Base-by-base conservation (phyloP, 495 filamentous ascomycete genomes). In the Aspergillus cristatus region DNA sequence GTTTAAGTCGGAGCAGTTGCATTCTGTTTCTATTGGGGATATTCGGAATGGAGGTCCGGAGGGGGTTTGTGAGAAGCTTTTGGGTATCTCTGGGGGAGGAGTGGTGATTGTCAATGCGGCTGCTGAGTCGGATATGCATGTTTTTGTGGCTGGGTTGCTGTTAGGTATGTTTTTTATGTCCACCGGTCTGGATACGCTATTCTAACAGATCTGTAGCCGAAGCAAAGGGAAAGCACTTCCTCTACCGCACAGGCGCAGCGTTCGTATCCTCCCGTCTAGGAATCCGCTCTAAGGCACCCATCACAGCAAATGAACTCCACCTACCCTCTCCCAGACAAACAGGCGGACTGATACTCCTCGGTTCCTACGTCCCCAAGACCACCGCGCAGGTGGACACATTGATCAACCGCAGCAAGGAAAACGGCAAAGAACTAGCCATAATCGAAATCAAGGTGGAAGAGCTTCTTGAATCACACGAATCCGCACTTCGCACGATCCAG, bases 351-450 rank as follows among this genome's bases (percentile, higher is more conserved):
- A 71, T 75, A 14, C 44, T 75, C 17, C 70, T 70, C 3, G 70
- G 71, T 8, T 71, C 68, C 3, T 75, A 75, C 38, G 70, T 74
- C 0, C 69, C 69, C 11, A 75, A 74, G 34, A 75, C 71, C 0
- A 75, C 71, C 0, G 58, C 63, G 0, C 71, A 75, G 30, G 47
- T 75, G 0, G 55, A 61, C 22, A 43, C 51, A 7, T 46, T 75
- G 7, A 60, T 52, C 1, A 51, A 60, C 11, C 47, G 48, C 3
- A 50, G 62, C 15, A 62, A 60, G 6, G n/a, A 30, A 3, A 46
- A 40, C 1, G 54, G 47, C 1, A n/a, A n/a, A n/a, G 40, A 62
- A 13, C 55, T 75, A 1, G 50, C 53, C 13, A 56, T 70, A n/a
- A 61, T 75, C 22, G 67, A 65, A 26, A 63, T 75, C n/a, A 45